Evolutionary conservation across 495 filamentous ascomycete species (phyloP), one percentile per base, ranked within the genome.

Genomic region (Xylaria longipes): DNA sequence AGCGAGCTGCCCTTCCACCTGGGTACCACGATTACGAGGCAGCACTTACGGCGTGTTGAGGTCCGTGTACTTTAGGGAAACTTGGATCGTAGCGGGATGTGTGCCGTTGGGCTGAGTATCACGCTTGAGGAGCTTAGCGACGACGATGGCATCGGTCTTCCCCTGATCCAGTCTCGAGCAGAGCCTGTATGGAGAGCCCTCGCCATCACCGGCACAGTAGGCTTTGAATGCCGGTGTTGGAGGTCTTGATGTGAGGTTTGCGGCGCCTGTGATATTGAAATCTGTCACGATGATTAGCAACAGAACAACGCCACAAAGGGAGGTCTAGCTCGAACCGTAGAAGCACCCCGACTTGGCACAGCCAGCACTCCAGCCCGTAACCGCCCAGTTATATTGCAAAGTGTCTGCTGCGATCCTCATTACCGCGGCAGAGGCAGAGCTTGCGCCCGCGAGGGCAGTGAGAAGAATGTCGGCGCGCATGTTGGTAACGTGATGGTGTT

Each of bases 321-420:
- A 60, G 17, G 25, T 37, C 15, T 39, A 68, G 45, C 31, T 29
- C 71, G 52, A 74, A 79, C 77, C 73, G 52, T 79, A 79, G 29
- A 56, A 35, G 56, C 75, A 79, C 27, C 69, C 57, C 3, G 25
- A 17, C 15, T 15, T 9, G 0, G 61, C 58, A 54, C 75, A 79
- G n/a, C 75, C 75, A 31, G 77, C 77, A 65, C 60, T 74, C 77
- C 77, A 79, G 31, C 52, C 75, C 27, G 77, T 79, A 35, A 79
- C 77, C 3, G 68, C 43, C 77, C 77, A 79, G 12, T 60, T 43
- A 66, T 76, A 79, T 27, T 48, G 22, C 41, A 73, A 7, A 31
- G 56, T 37, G 5, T 50, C 52, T 33, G 77, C 75, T 29, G 73
- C 65, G 58, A 76, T 69, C 33, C 43, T 71, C 72, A 77, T 71